Conservation (phyloP, 441 rosid genomes). For the Pelargonium australe region DNA sequence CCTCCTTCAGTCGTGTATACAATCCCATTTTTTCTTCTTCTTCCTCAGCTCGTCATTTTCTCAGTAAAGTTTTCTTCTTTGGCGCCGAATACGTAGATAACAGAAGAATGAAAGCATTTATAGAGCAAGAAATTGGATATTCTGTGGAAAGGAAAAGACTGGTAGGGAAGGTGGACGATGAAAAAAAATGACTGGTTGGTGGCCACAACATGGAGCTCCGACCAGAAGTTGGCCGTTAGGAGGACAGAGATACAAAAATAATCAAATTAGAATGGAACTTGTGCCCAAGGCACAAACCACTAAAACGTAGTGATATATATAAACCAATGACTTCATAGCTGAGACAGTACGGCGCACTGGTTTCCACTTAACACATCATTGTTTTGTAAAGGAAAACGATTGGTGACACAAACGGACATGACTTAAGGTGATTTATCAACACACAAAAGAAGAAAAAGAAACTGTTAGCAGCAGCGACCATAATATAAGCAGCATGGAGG, state of each 20-base stretch:
- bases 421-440: no score
- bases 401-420: no score
- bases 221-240: no score
- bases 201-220: neutral
- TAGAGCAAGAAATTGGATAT: neutral
- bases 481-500: neutral
- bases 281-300: no score
- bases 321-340: no score
- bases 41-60: neutral
- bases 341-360: no score
- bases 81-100: neutral
- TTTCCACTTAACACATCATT: no score
- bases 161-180: neutral
- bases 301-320: no score
- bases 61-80: neutral
- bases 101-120: neutral
- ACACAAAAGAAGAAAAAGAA: no score
- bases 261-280: no score
- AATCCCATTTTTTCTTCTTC: neutral
- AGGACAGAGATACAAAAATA: no score
- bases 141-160: neutral
- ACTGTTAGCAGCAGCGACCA: neutral
- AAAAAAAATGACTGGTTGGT: slow-evolving; percentile 7
- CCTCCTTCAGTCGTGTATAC: slow-evolving; percentile 16
- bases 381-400: no score